Base-by-base conservation (phyloP, 2,329 filamentous ascomycete species). In the Fonsecaea multimorphosa region DNA sequence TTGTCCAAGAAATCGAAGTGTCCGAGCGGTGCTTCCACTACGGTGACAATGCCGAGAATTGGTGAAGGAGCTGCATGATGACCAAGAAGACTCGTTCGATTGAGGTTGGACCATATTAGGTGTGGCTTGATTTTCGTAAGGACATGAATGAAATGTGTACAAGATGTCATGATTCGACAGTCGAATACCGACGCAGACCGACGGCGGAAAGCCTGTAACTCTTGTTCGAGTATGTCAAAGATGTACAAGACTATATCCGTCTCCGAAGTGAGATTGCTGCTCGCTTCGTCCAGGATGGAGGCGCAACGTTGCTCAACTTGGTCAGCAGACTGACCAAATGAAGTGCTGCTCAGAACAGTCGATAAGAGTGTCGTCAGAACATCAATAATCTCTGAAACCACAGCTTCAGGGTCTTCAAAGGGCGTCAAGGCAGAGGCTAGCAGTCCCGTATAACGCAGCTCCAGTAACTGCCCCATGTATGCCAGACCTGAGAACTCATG, bases 41-140 rank as follows among this genome's bases (percentile, higher is more conserved):
- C 89, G n/a, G 91, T 91, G 2, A 96, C 86, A 58, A 98, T 88
- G 57, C 87, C 87, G 44, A 89, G 87, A 67, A 99, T 84, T 67
- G 90, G 89, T 11, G 92, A 91, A 14, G 89, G 89, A 68, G 89
- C 89, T 9, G 91, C 89, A 70, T 92, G 89, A 5, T 88, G 86
- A 71, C 91, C 90, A 53, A 99, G 83, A 19, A 99, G 81, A 68
- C 89, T 87, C 76, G 92, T 96, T 64, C 92, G 88, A 2, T 89
- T 87, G 72, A 99, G 85, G 75, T 94, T 91, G 2, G 94, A 93
- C 93, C 95, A 98, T 5, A 97, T 88, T 66, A 93, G 85, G 63
- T 90, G 91, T 0, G 95, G 94, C 58, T 90, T 87, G n/a, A 90
- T 72, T 9, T 85, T 83, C 29, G 95, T 78, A 19, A 96, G 80